Base-by-base conservation (phyloP, 2,329 filamentous ascomycete genomes). In the Salinomyces thailandicus region DNA sequence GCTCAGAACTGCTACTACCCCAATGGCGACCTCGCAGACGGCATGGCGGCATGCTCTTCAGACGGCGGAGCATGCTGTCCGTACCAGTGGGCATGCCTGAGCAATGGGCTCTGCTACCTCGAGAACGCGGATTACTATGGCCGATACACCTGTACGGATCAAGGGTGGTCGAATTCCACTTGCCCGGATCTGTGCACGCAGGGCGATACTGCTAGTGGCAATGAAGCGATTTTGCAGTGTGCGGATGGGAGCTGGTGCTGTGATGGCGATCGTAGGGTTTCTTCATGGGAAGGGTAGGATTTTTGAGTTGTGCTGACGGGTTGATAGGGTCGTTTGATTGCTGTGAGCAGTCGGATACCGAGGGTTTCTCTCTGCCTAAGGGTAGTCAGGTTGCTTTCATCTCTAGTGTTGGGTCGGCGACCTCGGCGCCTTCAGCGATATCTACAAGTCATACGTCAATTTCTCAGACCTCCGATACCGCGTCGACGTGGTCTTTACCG, bases 1-100 rank as follows among this genome's bases (percentile, higher is more conserved):
- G 51, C 44, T 11, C 50, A 55, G 31, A 48, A 48, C 37, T 61
- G 58, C 51, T 61, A 55, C 45, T 60, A 58, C 27, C 58, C 57
- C 5, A 52, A 59, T 38, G 58, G 58, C 41, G 38, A 45, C 35
- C 30, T 55, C 11, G 34, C 49, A 5, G 44, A 40, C 7, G 43
- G 40, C 18, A 50, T 50, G 31, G 44, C 41, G 4, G 44, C 54
- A 5, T 58, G 54, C 37, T 47, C 40, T 5, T 33, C 31, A 14
- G 39, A 47, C 7, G 52, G 45, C n/a, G 48, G 43, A 11, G 38
- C 45, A 5, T 62, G 59, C 44, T 62, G 59, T 37, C 57, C 58
- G 1, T 34, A 48, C 14, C 48, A 51, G 35, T 61, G 59, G 58
- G 33, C 39, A 7, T 62, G 59, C 36, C 35, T 54, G 6, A 41